These are phyloP conservation scores for Apiospora kogelbergensis DNA, from an alignment of 2,329 filamentous ascomycete genomes.

Conservation along the genomic window DNA sequence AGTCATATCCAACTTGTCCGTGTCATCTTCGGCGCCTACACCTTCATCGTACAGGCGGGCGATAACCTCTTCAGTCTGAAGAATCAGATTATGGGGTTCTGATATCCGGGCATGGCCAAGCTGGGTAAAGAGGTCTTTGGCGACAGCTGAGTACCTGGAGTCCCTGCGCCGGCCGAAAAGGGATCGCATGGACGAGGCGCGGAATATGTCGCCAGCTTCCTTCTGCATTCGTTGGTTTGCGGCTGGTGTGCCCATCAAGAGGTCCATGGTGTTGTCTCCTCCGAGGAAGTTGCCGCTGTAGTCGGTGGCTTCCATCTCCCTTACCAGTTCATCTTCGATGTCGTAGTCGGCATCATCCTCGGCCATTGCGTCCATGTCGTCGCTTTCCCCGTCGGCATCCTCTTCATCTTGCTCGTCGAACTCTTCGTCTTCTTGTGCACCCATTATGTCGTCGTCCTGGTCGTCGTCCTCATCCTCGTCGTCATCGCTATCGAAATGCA, in stretches of 20 bases:
- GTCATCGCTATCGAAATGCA: constrained; percentile 34
- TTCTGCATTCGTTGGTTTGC: constrained; percentile 52
- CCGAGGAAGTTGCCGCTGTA: constrained; percentile 24
- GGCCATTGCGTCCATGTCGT: constrained; percentile 38
- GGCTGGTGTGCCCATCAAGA: constrained; percentile 56
- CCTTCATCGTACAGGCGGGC: constrained; percentile 64
- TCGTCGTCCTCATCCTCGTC: constrained; percentile 34
- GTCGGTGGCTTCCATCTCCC: constrained; percentile 29
- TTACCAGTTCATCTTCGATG: constrained; percentile 34
- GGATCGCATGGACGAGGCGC: constrained; percentile 50
- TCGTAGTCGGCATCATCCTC: constrained; percentile 37
- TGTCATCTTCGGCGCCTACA: constrained; percentile 55
- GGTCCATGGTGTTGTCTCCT: constrained; percentile 43
- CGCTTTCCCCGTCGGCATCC: constrained; percentile 38
- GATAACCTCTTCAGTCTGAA: constrained; percentile 73
- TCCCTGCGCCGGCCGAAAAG: constrained; percentile 44
- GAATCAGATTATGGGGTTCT: constrained; percentile 71
- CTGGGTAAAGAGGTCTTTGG: constrained; percentile 66
- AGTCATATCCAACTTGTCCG: constrained; percentile 55
- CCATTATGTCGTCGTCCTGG: constrained; percentile 39
- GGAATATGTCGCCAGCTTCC: constrained; percentile 57
- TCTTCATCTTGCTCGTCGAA: constrained; percentile 31
- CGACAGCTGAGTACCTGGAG: constrained; percentile 68
- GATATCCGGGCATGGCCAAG: constrained; percentile 58
- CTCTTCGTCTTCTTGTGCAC: constrained; percentile 29